Evolutionary conservation across 2,329 filamentous ascomycete genomes (phyloP).

Genomic region (Acrocalymma vagum): DNA sequence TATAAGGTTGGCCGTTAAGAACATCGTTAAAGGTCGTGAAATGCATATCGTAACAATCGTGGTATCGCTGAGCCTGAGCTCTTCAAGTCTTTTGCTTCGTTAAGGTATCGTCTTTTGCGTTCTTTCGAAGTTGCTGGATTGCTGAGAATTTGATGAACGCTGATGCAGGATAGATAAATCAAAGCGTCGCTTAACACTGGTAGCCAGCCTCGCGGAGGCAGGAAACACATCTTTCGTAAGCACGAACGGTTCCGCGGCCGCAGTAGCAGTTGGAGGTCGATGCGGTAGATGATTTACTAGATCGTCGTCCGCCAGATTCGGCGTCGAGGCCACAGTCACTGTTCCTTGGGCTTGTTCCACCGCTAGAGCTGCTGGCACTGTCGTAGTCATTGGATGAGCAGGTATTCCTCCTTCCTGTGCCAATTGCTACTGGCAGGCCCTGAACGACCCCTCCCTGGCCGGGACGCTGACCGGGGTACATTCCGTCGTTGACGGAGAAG

Average conservation of each 20-base stretch:
- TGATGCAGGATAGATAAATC: conserved; percentile 3
- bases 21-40: conserved; percentile 16
- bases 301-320: conserved; percentile 34
- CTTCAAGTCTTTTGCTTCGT: conserved; percentile 43
- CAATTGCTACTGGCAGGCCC: conserved; percentile 71
- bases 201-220: conserved; percentile 55
- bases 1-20: conserved; percentile 14
- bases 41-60: conserved; percentile 28
- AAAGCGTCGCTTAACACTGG: conserved; percentile 25
- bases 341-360: conserved; percentile 63
- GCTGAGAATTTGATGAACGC: conserved; percentile 6
- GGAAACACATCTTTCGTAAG: conserved; percentile 53
- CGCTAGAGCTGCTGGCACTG: conserved; percentile 60
- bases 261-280: conserved; percentile 42
- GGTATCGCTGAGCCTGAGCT: conserved; percentile 48
- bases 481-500: conserved; percentile 96
- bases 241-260: conserved; percentile 48
- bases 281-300: conserved; percentile 44
- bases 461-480: conserved; percentile 70
- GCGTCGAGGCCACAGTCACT: conserved; percentile 55
- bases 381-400: conserved; percentile 59
- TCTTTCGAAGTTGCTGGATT: conserved; percentile 9
- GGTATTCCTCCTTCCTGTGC: conserved; percentile 63
- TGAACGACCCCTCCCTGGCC: conserved; percentile 64
- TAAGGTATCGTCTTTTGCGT: conserved; percentile 23